Evolutionary conservation across 1,284 basidiomycete species (phyloP).

Genomic region (Tilletia caries): DNA sequence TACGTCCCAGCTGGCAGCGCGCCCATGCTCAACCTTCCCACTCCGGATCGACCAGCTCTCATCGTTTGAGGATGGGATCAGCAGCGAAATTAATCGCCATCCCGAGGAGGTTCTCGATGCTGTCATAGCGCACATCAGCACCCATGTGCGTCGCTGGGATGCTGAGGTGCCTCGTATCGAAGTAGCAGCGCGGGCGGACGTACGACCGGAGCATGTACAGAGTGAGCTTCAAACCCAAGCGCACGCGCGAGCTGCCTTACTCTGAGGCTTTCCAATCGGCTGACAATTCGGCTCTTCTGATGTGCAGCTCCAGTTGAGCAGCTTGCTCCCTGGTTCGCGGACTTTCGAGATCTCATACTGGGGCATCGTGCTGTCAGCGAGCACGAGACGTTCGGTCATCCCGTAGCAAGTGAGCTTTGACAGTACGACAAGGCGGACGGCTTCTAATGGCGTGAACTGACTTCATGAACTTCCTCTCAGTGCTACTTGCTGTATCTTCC

Average conservation of each 20-base stretch:
- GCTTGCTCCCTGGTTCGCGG: slow-evolving; percentile 38
- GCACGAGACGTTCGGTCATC: slow-evolving; percentile 41
- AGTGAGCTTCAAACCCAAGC: neutral
- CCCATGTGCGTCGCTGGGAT: slow-evolving; percentile 35
- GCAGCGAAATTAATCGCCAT: neutral
- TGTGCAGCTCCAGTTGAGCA: slow-evolving; percentile 28
- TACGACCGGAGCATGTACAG: slow-evolving; percentile 6
- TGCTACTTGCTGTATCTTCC: slow-evolving; percentile 42
- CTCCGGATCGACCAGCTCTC: slow-evolving; percentile 42
- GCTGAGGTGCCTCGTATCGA: slow-evolving; percentile 15
- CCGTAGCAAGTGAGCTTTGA: slow-evolving; percentile 19
- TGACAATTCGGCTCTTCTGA: neutral
- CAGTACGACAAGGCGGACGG: neutral
- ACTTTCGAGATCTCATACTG: slow-evolving; percentile 30
- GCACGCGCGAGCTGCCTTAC: neutral
- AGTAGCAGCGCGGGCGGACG: neutral
- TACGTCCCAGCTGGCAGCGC: slow-evolving; percentile 46
- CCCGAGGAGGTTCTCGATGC: slow-evolving; percentile 23
- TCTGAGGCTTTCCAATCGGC: neutral
- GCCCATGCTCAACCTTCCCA: slow-evolving; percentile 35
- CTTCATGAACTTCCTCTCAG: slow-evolving; percentile 12
- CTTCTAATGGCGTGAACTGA: neutral
- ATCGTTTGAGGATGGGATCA: slow-evolving; percentile 24
- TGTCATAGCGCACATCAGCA: slow-evolving; percentile 33
- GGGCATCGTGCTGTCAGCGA: slow-evolving; percentile 26